A percentile compares a stretch with the other conserved stretches of the same genome.
phyloP scores from a whole-genome alignment of 2,329 filamentous ascomycete genomes.

The Pyrenochaeta sp. region DNA sequence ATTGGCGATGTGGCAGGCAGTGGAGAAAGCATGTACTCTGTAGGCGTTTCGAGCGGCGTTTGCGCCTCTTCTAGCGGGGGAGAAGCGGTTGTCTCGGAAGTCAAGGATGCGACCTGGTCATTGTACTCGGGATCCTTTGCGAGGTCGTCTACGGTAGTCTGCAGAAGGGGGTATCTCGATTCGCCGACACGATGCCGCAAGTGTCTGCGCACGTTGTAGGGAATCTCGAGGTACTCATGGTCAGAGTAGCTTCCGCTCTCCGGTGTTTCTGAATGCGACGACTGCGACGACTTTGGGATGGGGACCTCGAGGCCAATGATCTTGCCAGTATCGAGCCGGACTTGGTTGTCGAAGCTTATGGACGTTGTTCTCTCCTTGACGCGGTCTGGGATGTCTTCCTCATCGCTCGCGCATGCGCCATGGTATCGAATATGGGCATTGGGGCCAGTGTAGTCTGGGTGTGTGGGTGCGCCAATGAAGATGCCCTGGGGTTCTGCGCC shows the following conservation, averaged over 20 bases:
- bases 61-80: slow-evolving; percentile 48
- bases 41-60: slow-evolving; percentile 47
- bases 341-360: slow-evolving; percentile 53
- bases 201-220: slow-evolving; percentile 31
- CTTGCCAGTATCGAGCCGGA: slow-evolving; percentile 52
- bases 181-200: slow-evolving; percentile 34
- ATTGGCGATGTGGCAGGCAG: slow-evolving; percentile 44
- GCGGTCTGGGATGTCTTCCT: slow-evolving; percentile 35
- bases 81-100: slow-evolving; percentile 53
- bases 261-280: slow-evolving; percentile 28
- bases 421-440: slow-evolving; percentile 28
- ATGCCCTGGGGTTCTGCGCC: slow-evolving; percentile 27
- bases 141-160: slow-evolving; percentile 45
- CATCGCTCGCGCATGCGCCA: slow-evolving; percentile 33
- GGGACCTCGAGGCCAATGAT: slow-evolving; percentile 49
- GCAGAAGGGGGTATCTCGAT: slow-evolving; percentile 46
- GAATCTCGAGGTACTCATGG: slow-evolving; percentile 43
- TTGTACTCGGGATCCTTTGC: slow-evolving; percentile 34
- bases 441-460: too few species aligned
- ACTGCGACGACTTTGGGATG: slow-evolving; percentile 41
- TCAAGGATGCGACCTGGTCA: slow-evolving; percentile 52
- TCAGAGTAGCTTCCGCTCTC: slow-evolving; percentile 44
- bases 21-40: slow-evolving; percentile 48
- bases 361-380: slow-evolving; percentile 48
- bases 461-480: slow-evolving; percentile 25